A percentile compares a stretch with the other conserved stretches of the same genome.
Conservation (phyloP, 768 basidiomycete genomes). For the Phanerochaete carnosa region DNA sequence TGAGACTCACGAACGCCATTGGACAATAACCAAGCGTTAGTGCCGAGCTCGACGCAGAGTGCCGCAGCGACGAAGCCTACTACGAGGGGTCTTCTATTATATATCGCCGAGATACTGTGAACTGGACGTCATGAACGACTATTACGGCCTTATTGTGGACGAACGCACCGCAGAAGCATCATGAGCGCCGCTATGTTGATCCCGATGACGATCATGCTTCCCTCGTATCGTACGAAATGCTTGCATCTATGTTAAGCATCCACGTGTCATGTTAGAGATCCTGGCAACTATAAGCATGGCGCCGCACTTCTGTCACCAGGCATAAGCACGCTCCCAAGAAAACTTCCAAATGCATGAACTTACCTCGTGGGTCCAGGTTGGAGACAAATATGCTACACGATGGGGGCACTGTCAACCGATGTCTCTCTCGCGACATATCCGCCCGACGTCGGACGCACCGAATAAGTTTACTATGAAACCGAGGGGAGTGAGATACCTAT, state of each 20-base stretch:
- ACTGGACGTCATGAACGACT: background rate
- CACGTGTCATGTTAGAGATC: too few relatives aligned
- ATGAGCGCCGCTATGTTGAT: conserved; percentile 51
- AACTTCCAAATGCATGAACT: background rate
- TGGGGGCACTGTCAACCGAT: background rate
- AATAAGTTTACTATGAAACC: conserved; percentile 56
- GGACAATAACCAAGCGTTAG: conserved; percentile 54
- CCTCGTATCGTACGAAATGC: conserved; percentile 31
- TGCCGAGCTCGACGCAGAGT: conserved; percentile 39
- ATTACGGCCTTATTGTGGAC: background rate
- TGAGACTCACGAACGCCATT: conserved; percentile 46
- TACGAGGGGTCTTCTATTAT: conserved; percentile 21
- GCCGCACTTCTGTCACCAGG: too few relatives aligned
- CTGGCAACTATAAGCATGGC: too few relatives aligned
- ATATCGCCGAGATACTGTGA: conserved; percentile 29
- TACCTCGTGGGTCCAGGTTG: conserved; percentile 18
- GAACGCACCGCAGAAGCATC: conserved; percentile 51
- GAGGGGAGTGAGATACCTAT: conserved; percentile 63
- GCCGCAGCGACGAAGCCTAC: conserved; percentile 28
- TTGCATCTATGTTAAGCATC: conserved; percentile 16
- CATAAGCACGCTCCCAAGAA: background rate
- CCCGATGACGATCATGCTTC: conserved; percentile 47
- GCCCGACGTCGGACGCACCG: conserved; percentile 17
- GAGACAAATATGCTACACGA: conserved; percentile 21
- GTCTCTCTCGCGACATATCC: background rate